These are phyloP conservation scores for Amauroascus niger DNA, from an alignment of 2,329 filamentous ascomycete species.

Conservation along the genomic window DNA sequence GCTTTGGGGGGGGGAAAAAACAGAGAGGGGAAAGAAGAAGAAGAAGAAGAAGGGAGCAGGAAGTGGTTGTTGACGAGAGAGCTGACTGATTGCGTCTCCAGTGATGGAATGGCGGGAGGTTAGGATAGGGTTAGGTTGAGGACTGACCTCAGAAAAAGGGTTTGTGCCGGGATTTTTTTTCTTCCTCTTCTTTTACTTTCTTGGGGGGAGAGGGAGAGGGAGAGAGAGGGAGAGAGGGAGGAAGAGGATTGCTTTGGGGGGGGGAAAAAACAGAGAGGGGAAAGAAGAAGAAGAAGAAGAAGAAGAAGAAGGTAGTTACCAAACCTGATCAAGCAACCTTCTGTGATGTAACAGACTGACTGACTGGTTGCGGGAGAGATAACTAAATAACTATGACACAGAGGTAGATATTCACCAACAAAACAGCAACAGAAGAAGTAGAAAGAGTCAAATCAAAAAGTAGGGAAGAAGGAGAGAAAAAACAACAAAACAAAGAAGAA, in stretches of 20 bases:
- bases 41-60: neutral
- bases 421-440: too few relatives aligned
- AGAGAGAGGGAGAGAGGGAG: neutral
- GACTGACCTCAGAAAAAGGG: too few relatives aligned
- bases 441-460: too few relatives aligned
- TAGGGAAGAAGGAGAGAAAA: neutral
- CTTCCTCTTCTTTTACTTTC: too few relatives aligned
- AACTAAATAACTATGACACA: too few relatives aligned
- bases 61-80: too few relatives aligned
- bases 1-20: neutral
- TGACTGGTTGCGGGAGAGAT: too few relatives aligned
- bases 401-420: too few relatives aligned
- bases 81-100: too few relatives aligned
- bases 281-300: neutral
- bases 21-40: neutral
- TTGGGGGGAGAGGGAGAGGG: neutral
- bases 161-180: too few relatives aligned
- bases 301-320: neutral
- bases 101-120: too few relatives aligned
- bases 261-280: neutral
- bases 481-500: slow-evolving; percentile 1
- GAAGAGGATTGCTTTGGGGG: slow-evolving; percentile 6
- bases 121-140: too few relatives aligned
- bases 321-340: slow-evolving; percentile 8
- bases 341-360: slow-evolving; percentile 10